Base-by-base conservation (phyloP, 495 filamentous ascomycete species). In the Aspergillus hancockii region DNA sequence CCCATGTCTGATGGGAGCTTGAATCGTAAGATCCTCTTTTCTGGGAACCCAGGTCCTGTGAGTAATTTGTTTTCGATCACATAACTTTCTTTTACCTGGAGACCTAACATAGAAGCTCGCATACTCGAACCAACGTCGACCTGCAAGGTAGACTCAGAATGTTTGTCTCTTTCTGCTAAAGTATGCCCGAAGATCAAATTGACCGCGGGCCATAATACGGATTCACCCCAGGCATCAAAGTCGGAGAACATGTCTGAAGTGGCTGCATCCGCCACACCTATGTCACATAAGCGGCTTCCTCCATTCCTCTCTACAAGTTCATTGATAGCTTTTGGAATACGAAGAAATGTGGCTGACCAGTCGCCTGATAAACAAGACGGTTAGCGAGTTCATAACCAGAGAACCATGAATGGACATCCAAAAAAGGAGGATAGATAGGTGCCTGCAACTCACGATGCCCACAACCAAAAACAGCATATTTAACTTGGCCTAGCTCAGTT, bases 291-390 rank as follows among this genome's bases (percentile, higher is more conserved):
- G 9, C 82, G 74, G 47, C 69, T 77, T 40, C 79, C 81, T 14
- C 88, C 86, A 36, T 77, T 74, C 34, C 79, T 68, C 8, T 68
- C 65, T 18, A 87, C 71, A 8, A 80, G 71, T 1, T 71, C 60
- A 58, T 92, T 76, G 3, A 91, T 72, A 3, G 83, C 64, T 59
- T 82, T 90, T 9, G 90, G 90, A 23, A 93, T 79, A 31, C 78
- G 76, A 59, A 92, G 88, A 75, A 90, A 92, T 3, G 90, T 92
- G 40, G 82, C 68, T 0, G 75, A 74, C 90, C 90, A 92, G 63
- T 92, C 73, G 54, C 70, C 70, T 72, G 34, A 28, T 51, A 43
- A 21, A 22, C 54, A 31, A 8, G 14, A 14, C 13, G 23, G 31
- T 67, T 57, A 64, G 57, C 84, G 55, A 53, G 34, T 14, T 10